A percentile compares a stretch with the other conserved stretches of the same genome.
phyloP scores from a whole-genome alignment of 345 rosid species.

The Gossypium longicalyx region DNA sequence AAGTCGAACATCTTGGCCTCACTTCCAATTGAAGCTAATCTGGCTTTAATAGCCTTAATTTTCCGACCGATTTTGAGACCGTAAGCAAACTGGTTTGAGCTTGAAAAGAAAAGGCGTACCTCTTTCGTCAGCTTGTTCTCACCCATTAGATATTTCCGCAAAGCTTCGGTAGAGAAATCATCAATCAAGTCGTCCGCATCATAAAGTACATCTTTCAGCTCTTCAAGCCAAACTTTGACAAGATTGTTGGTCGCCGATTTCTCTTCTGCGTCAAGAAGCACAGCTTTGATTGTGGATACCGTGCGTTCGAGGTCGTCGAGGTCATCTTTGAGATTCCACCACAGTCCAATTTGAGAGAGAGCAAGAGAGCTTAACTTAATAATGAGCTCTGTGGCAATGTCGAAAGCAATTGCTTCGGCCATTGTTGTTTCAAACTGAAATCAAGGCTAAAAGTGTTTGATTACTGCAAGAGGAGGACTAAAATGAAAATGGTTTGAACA shows the following conservation, averaged over 20 bases:
- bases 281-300: neutral
- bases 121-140: neutral
- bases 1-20: neutral
- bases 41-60: neutral
- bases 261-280: neutral
- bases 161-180: neutral
- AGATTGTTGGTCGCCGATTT: neutral
- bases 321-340: neutral
- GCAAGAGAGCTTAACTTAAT: neutral
- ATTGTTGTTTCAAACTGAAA: neutral
- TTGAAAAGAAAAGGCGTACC: neutral
- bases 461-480: too few relatives aligned
- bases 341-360: neutral
- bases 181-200: neutral
- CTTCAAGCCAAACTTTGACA: neutral
- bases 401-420: neutral
- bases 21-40: neutral
- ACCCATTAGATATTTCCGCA: neutral
- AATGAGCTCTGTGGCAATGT: neutral
- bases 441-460: neutral
- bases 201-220: neutral
- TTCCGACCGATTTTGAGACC: neutral
- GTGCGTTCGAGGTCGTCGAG: neutral
- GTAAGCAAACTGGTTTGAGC: neutral
- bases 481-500: too few relatives aligned